A percentile compares a stretch with the other conserved stretches of the same genome.
These are phyloP conservation scores for Tulasnella sp. DNA, from an alignment of 768 basidiomycete species.

Conservation along the genomic window DNA sequence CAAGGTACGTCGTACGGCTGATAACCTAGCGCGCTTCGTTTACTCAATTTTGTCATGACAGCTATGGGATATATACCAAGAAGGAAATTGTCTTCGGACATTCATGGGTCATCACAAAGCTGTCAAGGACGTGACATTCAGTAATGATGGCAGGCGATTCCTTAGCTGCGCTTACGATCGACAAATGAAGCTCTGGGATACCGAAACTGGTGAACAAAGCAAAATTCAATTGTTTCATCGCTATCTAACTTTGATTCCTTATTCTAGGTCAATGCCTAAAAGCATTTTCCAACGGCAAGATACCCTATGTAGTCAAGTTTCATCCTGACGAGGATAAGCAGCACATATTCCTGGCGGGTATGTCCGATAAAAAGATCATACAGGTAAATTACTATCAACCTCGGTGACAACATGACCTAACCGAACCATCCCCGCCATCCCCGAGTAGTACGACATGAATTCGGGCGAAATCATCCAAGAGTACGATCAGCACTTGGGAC, in stretches of 20 bases:
- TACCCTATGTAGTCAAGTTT: slow-evolving; percentile 89
- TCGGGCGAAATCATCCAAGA: slow-evolving; percentile 94
- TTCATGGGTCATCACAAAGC: slow-evolving; percentile 96
- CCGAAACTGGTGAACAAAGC: slow-evolving; percentile 56
- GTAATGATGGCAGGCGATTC: slow-evolving; percentile 82
- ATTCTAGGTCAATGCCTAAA: slow-evolving; percentile 72
- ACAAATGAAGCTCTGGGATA: slow-evolving; percentile 98
- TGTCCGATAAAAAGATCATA: slow-evolving; percentile 99
- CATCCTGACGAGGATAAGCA: slow-evolving; percentile 96
- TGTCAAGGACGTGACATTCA: slow-evolving; percentile 92
- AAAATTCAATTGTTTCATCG: neutral
- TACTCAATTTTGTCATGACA: slow-evolving; percentile 24
- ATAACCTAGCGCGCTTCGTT: neutral
- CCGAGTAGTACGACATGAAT: slow-evolving; percentile 77
- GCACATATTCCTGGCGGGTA: slow-evolving; percentile 90
- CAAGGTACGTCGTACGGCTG: slow-evolving; percentile 70
- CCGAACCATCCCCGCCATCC: slow-evolving; percentile 7
- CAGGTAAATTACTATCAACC: slow-evolving; percentile 43
- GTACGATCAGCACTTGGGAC: slow-evolving; percentile 96
- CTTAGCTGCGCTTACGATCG: slow-evolving; percentile 90
- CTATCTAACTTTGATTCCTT: neutral
- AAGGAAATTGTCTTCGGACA: slow-evolving; percentile 90
- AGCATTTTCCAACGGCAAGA: slow-evolving; percentile 95
- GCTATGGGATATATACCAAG: slow-evolving; percentile 97
- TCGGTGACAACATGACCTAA: neutral